A percentile compares a stretch with the other conserved stretches of the same genome.
These are phyloP conservation scores for Aspergillus proliferans DNA, from an alignment of 2,329 filamentous ascomycete genomes.

Conservation along the genomic window DNA sequence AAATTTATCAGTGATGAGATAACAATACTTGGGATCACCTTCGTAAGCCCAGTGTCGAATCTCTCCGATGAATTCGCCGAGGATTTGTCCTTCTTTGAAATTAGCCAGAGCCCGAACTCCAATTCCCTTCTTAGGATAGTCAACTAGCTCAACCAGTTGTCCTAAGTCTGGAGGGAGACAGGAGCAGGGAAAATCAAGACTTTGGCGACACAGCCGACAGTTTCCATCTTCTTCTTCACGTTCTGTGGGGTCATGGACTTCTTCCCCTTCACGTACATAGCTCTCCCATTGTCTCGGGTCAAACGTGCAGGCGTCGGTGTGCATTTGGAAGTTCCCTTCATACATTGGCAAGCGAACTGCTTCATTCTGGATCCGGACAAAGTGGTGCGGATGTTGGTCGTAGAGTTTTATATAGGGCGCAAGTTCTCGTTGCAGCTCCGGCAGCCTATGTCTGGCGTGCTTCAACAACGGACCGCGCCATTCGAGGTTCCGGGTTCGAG, in stretches of 20 bases:
- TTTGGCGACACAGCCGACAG: conserved; percentile 15
- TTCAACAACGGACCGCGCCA: conserved; percentile 15
- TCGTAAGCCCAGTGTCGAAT: conserved; percentile 4
- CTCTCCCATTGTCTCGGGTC: conserved; percentile 6
- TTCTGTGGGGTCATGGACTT: conserved; percentile 8
- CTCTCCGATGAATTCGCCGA: conserved; percentile 23
- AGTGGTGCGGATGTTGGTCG: conserved; percentile 11
- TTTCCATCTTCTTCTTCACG: conserved; percentile 8
- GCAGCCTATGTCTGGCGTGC: conserved; percentile 4
- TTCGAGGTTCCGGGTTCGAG: conserved; percentile 17
- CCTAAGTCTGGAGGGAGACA: not conserved
- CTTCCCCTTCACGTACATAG: not conserved
- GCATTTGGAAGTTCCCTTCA: conserved; percentile 7
- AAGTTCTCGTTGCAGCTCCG: conserved; percentile 1
- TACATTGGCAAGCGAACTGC: conserved; percentile 4
- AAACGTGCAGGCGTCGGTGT: conserved; percentile 10
- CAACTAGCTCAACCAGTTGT: conserved; percentile 24
- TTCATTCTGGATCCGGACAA: conserved; percentile 3
- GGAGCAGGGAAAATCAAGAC: not conserved
- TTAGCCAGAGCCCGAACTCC: conserved; percentile 24
- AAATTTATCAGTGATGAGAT: conserved; percentile 1
- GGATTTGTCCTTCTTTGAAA: conserved; percentile 17
- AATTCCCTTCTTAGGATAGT: conserved; percentile 23
- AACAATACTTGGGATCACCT: conserved; percentile 13
- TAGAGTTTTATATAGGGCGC: conserved; percentile 1